Evolutionary conservation across 345 rosid genomes (phyloP).

Genomic region (Turritis glabra): DNA sequence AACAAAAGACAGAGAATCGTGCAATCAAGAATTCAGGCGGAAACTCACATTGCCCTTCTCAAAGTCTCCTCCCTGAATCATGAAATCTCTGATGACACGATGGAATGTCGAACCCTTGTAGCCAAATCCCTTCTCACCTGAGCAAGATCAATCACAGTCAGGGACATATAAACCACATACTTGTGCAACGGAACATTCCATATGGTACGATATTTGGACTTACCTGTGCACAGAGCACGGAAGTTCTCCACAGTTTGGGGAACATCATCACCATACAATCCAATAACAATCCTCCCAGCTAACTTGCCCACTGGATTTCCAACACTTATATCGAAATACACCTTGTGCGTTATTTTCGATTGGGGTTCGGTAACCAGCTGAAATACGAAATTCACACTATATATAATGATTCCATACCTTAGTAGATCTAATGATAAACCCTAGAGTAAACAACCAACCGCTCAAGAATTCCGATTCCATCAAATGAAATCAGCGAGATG

Average conservation of each 20-base stretch:
- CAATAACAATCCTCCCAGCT: slow-evolving; percentile 87
- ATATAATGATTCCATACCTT: not conserved
- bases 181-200: not conserved
- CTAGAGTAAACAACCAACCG: not conserved
- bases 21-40: not conserved
- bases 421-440: not conserved
- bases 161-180: not conserved
- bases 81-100: slow-evolving; percentile 94
- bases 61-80: slow-evolving; percentile 99
- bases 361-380: slow-evolving; percentile 56
- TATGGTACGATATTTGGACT: not conserved
- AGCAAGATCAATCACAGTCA: slow-evolving; percentile 22
- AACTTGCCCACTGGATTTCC: slow-evolving; percentile 91
- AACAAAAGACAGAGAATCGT: not conserved
- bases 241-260: slow-evolving; percentile 95
- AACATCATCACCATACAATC: slow-evolving; percentile 92
- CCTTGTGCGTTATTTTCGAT: slow-evolving; percentile 86
- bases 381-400: slow-evolving; percentile 5
- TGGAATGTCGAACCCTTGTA: slow-evolving; percentile 79
- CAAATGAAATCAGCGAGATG: not conserved
- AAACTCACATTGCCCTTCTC: slow-evolving; percentile 92
- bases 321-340: slow-evolving; percentile 87
- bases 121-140: slow-evolving; percentile 98
- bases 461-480: not conserved
- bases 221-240: slow-evolving; percentile 96